Base-by-base conservation (phyloP, 75 land plant genomes). In the Selaginella moellendorffii region DNA sequence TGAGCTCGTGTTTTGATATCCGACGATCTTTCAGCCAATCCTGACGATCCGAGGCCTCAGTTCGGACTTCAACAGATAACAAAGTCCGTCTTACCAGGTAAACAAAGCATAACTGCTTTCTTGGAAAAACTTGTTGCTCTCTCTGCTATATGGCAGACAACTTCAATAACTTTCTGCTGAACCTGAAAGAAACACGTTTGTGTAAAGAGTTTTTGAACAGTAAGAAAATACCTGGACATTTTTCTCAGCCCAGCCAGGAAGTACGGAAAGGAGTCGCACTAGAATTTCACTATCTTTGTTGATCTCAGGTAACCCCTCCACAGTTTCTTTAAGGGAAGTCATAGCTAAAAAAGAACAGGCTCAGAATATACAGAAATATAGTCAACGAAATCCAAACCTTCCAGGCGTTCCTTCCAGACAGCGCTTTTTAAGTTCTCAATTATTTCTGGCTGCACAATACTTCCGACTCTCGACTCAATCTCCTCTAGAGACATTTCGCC, bases 211-310 rank as follows among this genome's bases (percentile, higher is more conserved):
- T 14, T 0, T 10, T 12, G n/a, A n/a, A 10, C 1, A 27, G 0
- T 26, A 27, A 25, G 29, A 19, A n/a, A n/a, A n/a, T n/a, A 92
- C 98, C 87, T 95, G 99, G 27, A 95, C 90, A 80, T 95, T 95
- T 69, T 95, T 95, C 74, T 95, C 99, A 67, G 53, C 69, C 99
- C 99, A 95, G 18, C 99, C 99, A 66, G 99, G 99, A 42, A 95
- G 63, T 58, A 67, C 76, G 54, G 85, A 95, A 1, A 95, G 77
- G 24, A 95, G 80, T 20, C 96, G 90, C n/a, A 89, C 69, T 63
- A 95, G 75, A 54, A 86, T 76, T 79, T 95, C 99, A 18, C 80
- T 84, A 1, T 78, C 63, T 27, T 56, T 68, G 65, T 86, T 81
- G 72, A 95, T 74, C 25, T 78, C 72, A 23, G 27, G 31, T 27